Evolutionary conservation across 2,329 filamentous ascomycete species (phyloP), one percentile per base, ranked within the genome.

Genomic region (Sporothrix luriei): DNA sequence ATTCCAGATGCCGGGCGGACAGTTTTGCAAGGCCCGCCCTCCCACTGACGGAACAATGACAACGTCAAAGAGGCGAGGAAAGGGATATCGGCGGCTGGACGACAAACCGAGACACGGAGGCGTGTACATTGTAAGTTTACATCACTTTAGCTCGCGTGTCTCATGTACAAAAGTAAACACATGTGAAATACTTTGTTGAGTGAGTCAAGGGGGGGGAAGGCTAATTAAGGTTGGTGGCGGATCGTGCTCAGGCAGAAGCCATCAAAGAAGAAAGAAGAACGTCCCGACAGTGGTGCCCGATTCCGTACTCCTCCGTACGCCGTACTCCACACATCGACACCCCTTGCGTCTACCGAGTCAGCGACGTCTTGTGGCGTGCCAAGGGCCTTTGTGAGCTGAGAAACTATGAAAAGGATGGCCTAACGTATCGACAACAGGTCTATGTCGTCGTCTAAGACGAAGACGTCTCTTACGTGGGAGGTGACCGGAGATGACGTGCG

Each of bases 301-400:
- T n/a, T n/a, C n/a, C n/a, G n/a, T n/a, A n/a, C n/a, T n/a, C n/a
- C n/a, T n/a, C n/a, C n/a, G 55, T 38, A 61, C 55, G 9, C 40
- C 6, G n/a, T 33, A 33, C 33, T 33, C 33, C 33, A 7, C 1
- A 26, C 38, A 21, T 43, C 40, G 40, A 26, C 38, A 62, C 55
- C 57, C 57, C 57, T 62, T 62, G 57, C 57, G 5, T 62, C 57
- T 13, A 46, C n/a, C 2, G 38, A 62, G 57, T 62, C 38, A 62
- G 57, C 57, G 46, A 46, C 57, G n/a, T n/a, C 6, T 46, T n/a
- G 9, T 49, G 40, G 10, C 10, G 16, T 48, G 48, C 48, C 16
- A n/a, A 9, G 43, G 13, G 48, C 46, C 40, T 4, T 13, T n/a
- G 55, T 40, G 33, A 21, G 55, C 55, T 29, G 33, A 19, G 51